These are phyloP conservation scores for Candida argentea DNA, from an alignment of 805 yeast genomes.

Conservation along the genomic window DNA sequence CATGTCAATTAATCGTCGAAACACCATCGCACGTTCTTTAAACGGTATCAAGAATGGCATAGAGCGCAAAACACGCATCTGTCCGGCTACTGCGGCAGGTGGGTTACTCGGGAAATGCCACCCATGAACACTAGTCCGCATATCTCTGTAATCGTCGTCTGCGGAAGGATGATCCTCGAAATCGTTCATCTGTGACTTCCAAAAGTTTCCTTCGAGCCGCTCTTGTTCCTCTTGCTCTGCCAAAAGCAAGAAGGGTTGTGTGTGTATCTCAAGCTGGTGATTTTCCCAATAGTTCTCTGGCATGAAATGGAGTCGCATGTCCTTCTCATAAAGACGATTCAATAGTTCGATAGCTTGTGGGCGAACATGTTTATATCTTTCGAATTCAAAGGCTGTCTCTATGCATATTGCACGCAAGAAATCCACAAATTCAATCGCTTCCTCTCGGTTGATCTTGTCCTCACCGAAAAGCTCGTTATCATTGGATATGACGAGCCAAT, in stretches of 20 bases:
- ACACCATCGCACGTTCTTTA: conserved; percentile 59
- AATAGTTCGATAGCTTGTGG: conserved; percentile 40
- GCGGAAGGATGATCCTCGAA: not conserved
- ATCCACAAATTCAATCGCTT: conserved; percentile 29
- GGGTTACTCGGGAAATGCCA: too few species aligned
- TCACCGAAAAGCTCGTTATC: conserved; percentile 47
- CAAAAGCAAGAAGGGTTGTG: conserved; percentile 24
- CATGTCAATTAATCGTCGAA: conserved; percentile 56
- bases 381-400: conserved; percentile 33
- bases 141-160: not conserved
- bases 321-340: conserved; percentile 56
- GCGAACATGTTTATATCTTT: conserved; percentile 8
- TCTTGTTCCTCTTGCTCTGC: conserved; percentile 36
- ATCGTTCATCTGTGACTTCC: conserved; percentile 6
- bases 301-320: conserved; percentile 49
- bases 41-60: conserved; percentile 79
- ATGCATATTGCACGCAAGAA: conserved; percentile 45
- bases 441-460: conserved; percentile 29
- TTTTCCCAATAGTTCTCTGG: conserved; percentile 45
- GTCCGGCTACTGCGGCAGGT: conserved; percentile 8
- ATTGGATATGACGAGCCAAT: conserved; percentile 55
- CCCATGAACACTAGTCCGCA: too few species aligned
- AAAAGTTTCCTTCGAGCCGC: conserved; percentile 8
- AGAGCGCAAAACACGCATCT: conserved; percentile 43
- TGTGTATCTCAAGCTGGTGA: conserved; percentile 17